These are phyloP conservation scores for Santalum album DNA, from an alignment of 164 flowering plant genomes.

Conservation along the genomic window DNA sequence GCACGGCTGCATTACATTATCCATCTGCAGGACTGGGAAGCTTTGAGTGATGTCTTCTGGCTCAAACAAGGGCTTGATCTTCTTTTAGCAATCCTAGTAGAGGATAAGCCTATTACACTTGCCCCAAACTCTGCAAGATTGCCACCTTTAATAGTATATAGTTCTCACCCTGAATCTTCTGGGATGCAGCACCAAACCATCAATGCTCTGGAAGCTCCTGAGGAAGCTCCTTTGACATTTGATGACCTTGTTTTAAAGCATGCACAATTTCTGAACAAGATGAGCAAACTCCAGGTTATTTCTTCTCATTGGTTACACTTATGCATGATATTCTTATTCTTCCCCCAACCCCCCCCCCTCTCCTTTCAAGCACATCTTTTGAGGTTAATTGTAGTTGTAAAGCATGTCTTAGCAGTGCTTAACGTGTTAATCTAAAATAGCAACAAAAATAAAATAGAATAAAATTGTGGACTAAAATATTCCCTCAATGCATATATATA, in stretches of 20 bases:
- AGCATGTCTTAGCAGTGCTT: no score
- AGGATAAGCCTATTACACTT: conserved; percentile 77
- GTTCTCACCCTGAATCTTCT: conserved; percentile 46
- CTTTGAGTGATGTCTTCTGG: conserved; percentile 97
- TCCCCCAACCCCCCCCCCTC: no score
- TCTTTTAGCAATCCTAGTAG: conserved; percentile 79
- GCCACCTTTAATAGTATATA: conserved; percentile 46
- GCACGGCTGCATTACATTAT: conserved; percentile 84
- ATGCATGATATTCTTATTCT: not conserved
- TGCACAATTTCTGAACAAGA: conserved; percentile 62
- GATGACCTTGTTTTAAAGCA: conserved; percentile 71
- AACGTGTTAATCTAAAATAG: no score
- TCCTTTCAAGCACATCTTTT: no score
- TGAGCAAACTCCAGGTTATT: conserved; percentile 84
- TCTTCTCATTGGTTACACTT: not conserved
- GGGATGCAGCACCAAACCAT: conserved; percentile 39
- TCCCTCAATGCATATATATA: no score
- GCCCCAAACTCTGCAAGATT: conserved; percentile 93
- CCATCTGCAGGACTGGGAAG: conserved; percentile 97
- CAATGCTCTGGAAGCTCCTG: conserved; percentile 50
- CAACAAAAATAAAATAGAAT: no score
- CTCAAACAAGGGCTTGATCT: conserved; percentile 99
- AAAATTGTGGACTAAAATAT: no score
- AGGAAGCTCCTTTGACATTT: conserved; percentile 64
- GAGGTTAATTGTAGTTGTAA: no score